Conservation (phyloP, 495 filamentous ascomycete species). For the Tetracladium marchalianum region DNA sequence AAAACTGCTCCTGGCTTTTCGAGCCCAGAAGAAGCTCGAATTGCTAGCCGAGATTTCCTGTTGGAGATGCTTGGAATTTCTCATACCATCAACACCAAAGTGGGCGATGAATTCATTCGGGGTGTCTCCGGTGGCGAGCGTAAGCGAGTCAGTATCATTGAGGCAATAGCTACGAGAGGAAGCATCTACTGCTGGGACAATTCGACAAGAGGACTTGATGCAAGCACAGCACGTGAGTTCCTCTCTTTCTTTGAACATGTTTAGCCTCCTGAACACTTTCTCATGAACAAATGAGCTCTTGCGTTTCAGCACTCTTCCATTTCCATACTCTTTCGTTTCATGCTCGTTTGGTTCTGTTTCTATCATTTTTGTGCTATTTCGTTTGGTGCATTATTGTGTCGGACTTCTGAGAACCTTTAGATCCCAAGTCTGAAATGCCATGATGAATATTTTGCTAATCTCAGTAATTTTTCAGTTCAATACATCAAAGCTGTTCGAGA, state of each 20-base stretch:
- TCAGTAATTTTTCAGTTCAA: no score
- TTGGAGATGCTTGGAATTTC: constrained; percentile 83
- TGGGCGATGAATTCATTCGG: constrained; percentile 71
- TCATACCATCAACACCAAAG: constrained; percentile 70
- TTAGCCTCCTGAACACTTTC: no score
- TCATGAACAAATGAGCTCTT: no score
- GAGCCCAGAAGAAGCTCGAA: constrained; percentile 54
- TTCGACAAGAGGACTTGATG: constrained; percentile 73
- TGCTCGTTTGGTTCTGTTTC: no score
- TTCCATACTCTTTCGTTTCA: no score
- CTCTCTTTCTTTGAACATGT: no score
- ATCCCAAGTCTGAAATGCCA: no score
- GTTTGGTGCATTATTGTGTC: no score
- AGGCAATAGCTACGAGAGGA: constrained; percentile 62
- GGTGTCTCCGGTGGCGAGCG: constrained; percentile 82
- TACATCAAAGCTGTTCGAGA: constrained; percentile 38
- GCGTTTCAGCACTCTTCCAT: no score
- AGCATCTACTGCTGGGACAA: constrained; percentile 72
- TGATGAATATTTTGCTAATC: constrained; percentile 5
- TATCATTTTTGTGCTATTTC: no score
- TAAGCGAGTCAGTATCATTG: constrained; percentile 66
- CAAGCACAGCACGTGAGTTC: constrained; percentile 64
- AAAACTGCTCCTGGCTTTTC: constrained; percentile 35
- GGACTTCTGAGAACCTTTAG: no score
- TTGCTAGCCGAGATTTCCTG: constrained; percentile 57